Conservation (phyloP, 2,329 filamentous ascomycete genomes). For the Alternaria angustiovoidea region DNA sequence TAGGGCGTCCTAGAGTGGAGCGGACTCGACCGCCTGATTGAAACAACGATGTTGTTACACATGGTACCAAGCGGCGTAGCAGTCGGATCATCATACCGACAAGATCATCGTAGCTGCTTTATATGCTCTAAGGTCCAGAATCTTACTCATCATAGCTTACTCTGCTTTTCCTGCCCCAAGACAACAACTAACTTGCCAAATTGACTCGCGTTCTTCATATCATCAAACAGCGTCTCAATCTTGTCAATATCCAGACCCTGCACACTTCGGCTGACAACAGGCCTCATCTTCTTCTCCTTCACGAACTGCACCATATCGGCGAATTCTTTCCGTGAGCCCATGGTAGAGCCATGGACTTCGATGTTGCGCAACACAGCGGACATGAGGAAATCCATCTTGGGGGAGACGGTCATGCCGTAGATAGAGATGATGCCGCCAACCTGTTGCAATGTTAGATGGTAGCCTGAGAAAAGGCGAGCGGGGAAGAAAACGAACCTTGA, state of each 20-base stretch:
- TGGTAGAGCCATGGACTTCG: constrained; percentile 84
- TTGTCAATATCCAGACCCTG: constrained; percentile 76
- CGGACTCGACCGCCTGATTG: too few species aligned
- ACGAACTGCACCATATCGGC: constrained; percentile 90
- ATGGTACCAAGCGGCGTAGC: too few species aligned
- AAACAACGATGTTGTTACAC: too few species aligned
- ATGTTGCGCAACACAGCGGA: constrained; percentile 84
- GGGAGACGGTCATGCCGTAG: constrained; percentile 90
- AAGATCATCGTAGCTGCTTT: not conserved
- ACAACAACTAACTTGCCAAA: constrained; percentile 90
- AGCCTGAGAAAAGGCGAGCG: not conserved
- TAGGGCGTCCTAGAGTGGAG: too few species aligned
- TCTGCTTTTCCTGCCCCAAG: constrained; percentile 36
- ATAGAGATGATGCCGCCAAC: constrained; percentile 81
- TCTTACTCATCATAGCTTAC: constrained; percentile 32
- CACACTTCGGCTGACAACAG: constrained; percentile 78
- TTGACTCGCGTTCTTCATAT: constrained; percentile 85
- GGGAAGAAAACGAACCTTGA: constrained; percentile 62
- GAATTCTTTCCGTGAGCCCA: constrained; percentile 92
- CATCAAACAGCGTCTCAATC: constrained; percentile 84
- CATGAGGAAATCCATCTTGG: constrained; percentile 89
- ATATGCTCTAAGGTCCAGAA: not conserved
- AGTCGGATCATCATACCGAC: too few species aligned
- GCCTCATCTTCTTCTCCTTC: constrained; percentile 72
- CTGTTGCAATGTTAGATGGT: constrained; percentile 37